Percentiles rank a stretch among this genome's conserved stretches.
phyloP scores from a whole-genome alignment of 2,329 filamentous ascomycete species.

The Coniochaeta sp. region DNA sequence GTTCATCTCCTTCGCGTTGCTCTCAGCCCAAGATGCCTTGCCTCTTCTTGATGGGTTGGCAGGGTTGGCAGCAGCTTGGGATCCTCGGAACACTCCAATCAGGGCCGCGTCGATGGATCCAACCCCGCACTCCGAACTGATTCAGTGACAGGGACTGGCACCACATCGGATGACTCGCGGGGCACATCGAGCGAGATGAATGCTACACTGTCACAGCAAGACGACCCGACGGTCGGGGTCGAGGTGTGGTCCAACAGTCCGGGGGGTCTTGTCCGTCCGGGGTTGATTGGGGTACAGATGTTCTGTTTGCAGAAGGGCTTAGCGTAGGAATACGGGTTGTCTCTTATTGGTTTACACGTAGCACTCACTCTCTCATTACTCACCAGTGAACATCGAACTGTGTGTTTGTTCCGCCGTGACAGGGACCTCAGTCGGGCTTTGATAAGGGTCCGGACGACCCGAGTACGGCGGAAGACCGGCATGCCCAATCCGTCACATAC shows the following conservation, averaged over 20 bases:
- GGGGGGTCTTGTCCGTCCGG: neutral
- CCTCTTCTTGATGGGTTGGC: too few relatives aligned
- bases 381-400: neutral
- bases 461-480: neutral
- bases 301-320: too few relatives aligned
- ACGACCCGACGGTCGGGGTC: neutral
- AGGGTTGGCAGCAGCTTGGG: too few relatives aligned
- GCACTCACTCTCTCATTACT: neutral
- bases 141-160: neutral
- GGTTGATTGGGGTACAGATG: neutral
- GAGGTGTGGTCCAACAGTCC: neutral
- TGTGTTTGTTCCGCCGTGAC: neutral
- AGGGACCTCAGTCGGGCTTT: neutral
- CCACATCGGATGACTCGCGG: neutral
- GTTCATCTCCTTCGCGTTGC: neutral
- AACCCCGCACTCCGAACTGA: neutral
- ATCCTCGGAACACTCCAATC: too few relatives aligned
- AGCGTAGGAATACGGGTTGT: too few relatives aligned
- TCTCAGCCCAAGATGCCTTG: too few relatives aligned
- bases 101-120: neutral
- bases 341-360: neutral
- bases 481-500: neutral
- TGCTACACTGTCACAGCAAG: too few relatives aligned
- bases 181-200: too few relatives aligned
- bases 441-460: neutral